Evolutionary conservation across 345 rosid genomes (phyloP), one percentile per base, ranked within the genome.

Genomic region (Turritis glabra): DNA sequence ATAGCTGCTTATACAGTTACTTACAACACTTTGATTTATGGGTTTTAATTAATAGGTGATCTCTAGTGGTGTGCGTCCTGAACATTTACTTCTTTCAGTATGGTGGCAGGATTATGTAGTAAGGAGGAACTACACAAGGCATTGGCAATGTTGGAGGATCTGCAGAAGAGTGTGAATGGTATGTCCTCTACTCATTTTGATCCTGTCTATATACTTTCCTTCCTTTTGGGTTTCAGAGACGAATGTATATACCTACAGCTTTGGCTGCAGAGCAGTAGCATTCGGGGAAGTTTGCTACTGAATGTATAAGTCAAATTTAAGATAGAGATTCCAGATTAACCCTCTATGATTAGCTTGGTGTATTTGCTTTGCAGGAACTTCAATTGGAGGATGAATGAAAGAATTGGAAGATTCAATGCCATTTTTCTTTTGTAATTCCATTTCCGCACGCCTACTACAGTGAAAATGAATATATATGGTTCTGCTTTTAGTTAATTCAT

Each of bases 321-420:
- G 37, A 43, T 26, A 9, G n/a, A 43, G 5, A 25, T 10, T 27
- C 25, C 8, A 26, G 3, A 3, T 21, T 40, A 8, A 61, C 22
- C 51, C 8, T 13, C 25, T 57, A 41, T 56, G 26, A 57, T 33
- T 40, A 2, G 32, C 17, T 60, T 60, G 18, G 2, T 12, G 19
- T 22, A 32, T 38, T 40, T 61, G 64, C 61, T 32, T 33, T 57
- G 63, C 63, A 57, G 63, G 63, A 57, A 33, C 43, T 33, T 57
- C 1, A 18, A 12, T 32, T 11, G 26, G 5, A 57, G 44, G 43
- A 32, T 57, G 50, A 44, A 3, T 3, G 22, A 44, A 44, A 44
- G 50, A 44, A 40, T 14, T 40, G 46, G 46, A 40, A 40, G 17
- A 40, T 5, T 1, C 46, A 40, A 14, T 40, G 17, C 17, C 46